These are phyloP conservation scores for Sergeia podlipaevii DNA, from an alignment of 208 protist species.

Conservation along the genomic window DNA sequence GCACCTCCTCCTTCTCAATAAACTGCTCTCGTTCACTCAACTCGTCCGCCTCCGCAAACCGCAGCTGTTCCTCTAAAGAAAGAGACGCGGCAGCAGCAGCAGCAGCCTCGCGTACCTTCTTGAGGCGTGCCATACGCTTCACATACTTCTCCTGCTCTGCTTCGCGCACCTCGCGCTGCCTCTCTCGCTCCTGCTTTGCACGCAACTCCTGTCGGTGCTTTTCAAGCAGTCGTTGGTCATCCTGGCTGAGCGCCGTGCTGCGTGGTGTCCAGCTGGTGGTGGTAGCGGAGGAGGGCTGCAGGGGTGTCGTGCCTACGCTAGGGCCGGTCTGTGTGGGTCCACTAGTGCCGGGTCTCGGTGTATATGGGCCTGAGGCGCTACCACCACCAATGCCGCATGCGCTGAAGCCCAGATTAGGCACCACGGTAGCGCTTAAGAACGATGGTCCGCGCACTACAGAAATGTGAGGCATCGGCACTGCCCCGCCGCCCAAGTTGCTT, in stretches of 20 bases:
- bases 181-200: neutral
- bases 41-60: conserved; percentile 33
- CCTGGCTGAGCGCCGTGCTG: conserved; percentile 11
- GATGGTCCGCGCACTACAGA: too few species aligned
- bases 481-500: too few species aligned
- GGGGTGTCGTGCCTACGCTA: neutral
- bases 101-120: conserved; percentile 1
- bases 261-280: neutral
- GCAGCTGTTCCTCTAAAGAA: conserved; percentile 6
- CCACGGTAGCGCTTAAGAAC: too few species aligned
- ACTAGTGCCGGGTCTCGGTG: neutral
- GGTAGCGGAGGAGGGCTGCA: neutral
- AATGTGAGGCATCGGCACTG: too few species aligned
- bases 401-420: neutral
- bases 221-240: conserved; percentile 25
- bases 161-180: conserved; percentile 1
- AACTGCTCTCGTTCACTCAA: conserved; percentile 52
- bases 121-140: too few species aligned
- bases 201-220: conserved; percentile 10
- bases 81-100: neutral
- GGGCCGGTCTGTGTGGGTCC: neutral
- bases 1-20: conserved; percentile 48
- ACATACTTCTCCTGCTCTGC: conserved; percentile 2
- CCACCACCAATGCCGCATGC: neutral
- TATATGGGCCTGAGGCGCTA: neutral